Base-by-base conservation (phyloP, 768 basidiomycete species). In the Strobilomyces echinocephalus region DNA sequence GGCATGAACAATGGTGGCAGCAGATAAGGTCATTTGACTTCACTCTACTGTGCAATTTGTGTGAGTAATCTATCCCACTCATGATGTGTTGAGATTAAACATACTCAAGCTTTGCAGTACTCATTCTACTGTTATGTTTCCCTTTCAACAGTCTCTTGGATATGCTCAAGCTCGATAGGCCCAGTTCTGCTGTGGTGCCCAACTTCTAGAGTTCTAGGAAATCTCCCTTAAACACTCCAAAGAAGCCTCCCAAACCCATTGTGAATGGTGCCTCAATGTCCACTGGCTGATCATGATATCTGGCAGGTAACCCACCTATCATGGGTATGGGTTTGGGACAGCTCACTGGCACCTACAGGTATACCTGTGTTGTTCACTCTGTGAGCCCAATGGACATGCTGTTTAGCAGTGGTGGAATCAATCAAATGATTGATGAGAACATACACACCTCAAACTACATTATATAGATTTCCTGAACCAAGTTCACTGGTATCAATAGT, bases 151-250 rank as follows among this genome's bases (percentile, higher is more conserved):
- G 69, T 56, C 76, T 79, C 70, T 85, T 86, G 9, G 95, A 94
- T 34, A 95, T 79, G 16, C 77, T 80, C 49, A 97, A 78, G 59
- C 79, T 86, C 15, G 85, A 79, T 55, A 95, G 73, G 14, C 90
- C 91, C 46, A 88, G 77, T 63, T 97, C 95, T 40, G 79, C 80
- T 20, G 91, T 92, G 47, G 97, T 91, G 30, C 94, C 95, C 41
- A 93, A 73, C 63, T 89, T 92, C 46, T 82, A 80, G 26, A 97
- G 76, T 11, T 94, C 95, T 12, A 97, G 79, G 72, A 95, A 95
- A 69, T 98, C 95, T 61, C 94, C 93, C 30, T 93, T 93, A 14
- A 95, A 78, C 15, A 84, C 77, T 47, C 91, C 90, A 0, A 91
- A 86, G 67, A 95, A 93, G 62, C 90, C 87, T n/a, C 66, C 66